Base-by-base conservation (phyloP, 1,284 basidiomycete species). In the Anthracocystis panici-leucophaei region DNA sequence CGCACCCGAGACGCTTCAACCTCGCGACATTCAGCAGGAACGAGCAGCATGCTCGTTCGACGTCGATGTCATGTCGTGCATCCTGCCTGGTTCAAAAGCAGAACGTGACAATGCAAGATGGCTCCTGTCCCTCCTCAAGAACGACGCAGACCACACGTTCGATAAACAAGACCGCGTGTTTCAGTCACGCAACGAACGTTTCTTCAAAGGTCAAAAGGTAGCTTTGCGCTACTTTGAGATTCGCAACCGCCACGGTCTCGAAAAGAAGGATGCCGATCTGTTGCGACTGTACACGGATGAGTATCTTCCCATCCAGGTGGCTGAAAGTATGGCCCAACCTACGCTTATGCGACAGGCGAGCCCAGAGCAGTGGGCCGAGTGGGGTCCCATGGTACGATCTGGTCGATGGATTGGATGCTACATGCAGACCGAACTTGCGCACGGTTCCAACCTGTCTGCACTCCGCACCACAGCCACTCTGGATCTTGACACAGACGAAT, bases 341-440 rank as follows among this genome's bases (percentile, higher is more conserved):
- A 80, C 78, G 1, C 52, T 80, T n/a, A 64, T 69, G 74, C 53
- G 58, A 16, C 78, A 78, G 40, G 63, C 76, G 0, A 74, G 71
- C 42, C 55, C 53, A n/a, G 58, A 79, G 35, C 78, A 80, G 56
- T 80, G 77, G 78, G 48, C 56, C 1, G 55, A 70, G 21, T 80
- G 78, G 78, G 78, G 78, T 5, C 69, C 74, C 12, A 48, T 56
- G 41, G 67, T 80, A 3, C 21, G 65, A 12, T 65, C 61, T 9
- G 79, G 79, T 23, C 54, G 69, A 25, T 80, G 77, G 75, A 46
- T 80, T 10, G 66, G 70, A 12, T 80, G 74, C 65, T 80, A 80
- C 65, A 76, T 76, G 65, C 79, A 80, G 53, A 80, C 79, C 51
- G 78, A 80, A 50, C 66, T 79, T 11, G 78, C 79, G 1, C 79